Percentiles rank a stretch among this genome's conserved stretches.
Evolutionary conservation across 2,329 filamentous ascomycete species (phyloP).

Genomic region (Chaetomiaceae sp.): DNA sequence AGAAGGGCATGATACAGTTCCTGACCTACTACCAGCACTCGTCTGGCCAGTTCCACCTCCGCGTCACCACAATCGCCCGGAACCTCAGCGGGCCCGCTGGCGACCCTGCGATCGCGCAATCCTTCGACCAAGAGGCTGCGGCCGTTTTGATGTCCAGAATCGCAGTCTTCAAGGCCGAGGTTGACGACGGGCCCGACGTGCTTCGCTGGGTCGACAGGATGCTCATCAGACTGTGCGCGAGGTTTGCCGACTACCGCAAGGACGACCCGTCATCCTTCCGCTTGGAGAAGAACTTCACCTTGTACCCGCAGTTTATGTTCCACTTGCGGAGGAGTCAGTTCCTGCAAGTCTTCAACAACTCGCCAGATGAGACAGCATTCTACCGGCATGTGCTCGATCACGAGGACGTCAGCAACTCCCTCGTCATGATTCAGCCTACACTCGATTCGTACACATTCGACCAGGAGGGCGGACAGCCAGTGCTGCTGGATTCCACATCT

Average conservation of each 20-base stretch:
- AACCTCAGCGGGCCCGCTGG: conserved; percentile 90
- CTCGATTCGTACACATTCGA: conserved; percentile 97
- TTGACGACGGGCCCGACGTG: conserved; percentile 97
- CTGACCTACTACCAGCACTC: conserved; percentile 98
- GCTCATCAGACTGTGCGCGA: conserved; percentile 92
- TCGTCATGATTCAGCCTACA: conserved; percentile 98
- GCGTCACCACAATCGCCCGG: conserved; percentile 88
- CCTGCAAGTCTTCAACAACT: conserved; percentile 98
- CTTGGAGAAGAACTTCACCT: conserved; percentile 96
- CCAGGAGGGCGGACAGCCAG: conserved; percentile 85
- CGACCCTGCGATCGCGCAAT: conserved; percentile 91
- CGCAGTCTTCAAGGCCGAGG: conserved; percentile 97
- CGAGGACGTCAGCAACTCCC: conserved; percentile 92
- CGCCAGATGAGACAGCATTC: conserved; percentile 98
- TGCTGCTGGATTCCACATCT: conserved; percentile 92
- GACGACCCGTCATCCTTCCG: conserved; percentile 97
- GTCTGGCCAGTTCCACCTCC: conserved; percentile 90
- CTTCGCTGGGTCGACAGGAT: conserved; percentile 97
- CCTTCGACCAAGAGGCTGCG: conserved; percentile 96
- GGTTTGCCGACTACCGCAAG: conserved; percentile 97
- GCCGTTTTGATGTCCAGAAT: conserved; percentile 99
- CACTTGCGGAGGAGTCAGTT: conserved; percentile 96
- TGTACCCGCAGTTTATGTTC: conserved; percentile 99
- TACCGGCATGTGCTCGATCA: conserved; percentile 96
- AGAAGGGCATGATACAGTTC: conserved; percentile 97